Conservation (phyloP, 2,329 filamentous ascomycete genomes). For the Aspergillus sp. region DNA sequence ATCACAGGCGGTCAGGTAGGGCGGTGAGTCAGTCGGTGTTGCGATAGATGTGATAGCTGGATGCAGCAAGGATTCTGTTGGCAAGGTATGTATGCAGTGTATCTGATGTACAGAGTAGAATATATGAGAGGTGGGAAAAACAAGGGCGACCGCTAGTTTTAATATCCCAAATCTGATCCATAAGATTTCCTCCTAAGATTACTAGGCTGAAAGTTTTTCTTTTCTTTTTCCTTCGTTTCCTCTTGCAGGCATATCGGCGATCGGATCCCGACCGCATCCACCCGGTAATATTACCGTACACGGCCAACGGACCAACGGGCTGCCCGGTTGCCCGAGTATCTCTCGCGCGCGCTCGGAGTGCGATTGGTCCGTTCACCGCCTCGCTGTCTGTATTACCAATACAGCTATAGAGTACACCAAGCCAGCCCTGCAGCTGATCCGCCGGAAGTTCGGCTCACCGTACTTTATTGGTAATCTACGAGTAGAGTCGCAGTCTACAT, state of each 20-base stretch:
- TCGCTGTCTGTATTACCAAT: not conserved
- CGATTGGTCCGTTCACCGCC: not conserved
- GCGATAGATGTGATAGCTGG: no score
- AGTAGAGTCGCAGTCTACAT: no score
- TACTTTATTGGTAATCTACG: no score
- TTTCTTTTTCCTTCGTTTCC: constrained; percentile 1
- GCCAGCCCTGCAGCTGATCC: no score
- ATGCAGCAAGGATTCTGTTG: not conserved
- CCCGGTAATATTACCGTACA: not conserved
- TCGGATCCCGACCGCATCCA: not conserved
- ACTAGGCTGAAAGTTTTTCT: constrained; percentile 6
- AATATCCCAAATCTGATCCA: not conserved
- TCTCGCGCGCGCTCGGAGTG: not conserved
- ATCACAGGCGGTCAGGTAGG: constrained; percentile 15
- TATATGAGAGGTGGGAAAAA: not conserved
- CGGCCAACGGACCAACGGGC: not conserved
- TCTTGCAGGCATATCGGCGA: not conserved
- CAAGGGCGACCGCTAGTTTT: not conserved
- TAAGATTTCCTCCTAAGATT: not conserved
- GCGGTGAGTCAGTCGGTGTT: constrained; percentile 18
- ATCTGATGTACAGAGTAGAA: not conserved
- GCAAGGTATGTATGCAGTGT: not conserved
- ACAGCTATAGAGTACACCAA: no score
- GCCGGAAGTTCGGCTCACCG: no score
- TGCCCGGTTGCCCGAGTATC: not conserved